Evolutionary conservation across 83 land plant genomes (phyloP), one percentile per base, ranked within the genome.

Genomic region (Larix sibirica): DNA sequence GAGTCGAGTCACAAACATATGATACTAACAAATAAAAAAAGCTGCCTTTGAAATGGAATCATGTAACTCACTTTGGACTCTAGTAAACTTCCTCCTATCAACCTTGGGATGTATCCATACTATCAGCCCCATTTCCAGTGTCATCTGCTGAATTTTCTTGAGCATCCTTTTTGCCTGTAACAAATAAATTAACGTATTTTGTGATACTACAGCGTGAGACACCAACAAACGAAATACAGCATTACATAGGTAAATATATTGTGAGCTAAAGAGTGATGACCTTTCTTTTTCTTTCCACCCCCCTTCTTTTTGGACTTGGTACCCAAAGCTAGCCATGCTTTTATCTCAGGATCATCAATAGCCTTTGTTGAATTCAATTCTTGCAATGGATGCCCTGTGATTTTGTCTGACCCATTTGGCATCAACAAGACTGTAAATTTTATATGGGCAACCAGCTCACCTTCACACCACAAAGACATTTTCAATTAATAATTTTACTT

Each of bases 251-350:
- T 38, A 47, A 64, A 5, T 2, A 62, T 20, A 28, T 33, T 23
- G 47, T 26, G 13, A 18, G 28, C 28, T 13, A 42, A 50, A 47
- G 44, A 68, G 14, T 33, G 60, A 36, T 18, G 9, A 96, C 99
- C 97, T 92, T 95, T 96, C 90, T 96, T 96, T 88, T 97, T 97
- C 93, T 97, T 97, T 54, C 96, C 96, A 17, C 99, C 99, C 40
- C 98, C 98, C 83, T 95, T 95, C 90, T 95, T 97, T 90, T 97
- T 97, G 21, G 98, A 83, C 91, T 95, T 97, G n/a, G 90, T 95
- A 58, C 89, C 95, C 90, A 97, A 80, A 14, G 99, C 91, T 74
- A 97, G 81, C 99, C 99, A 97, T 10, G 94, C 91, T 81, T 96
- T 96, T 84, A 96, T 96, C 80, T 95, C 99, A 38, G 98, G 97